These are phyloP conservation scores for Acanthamoeba divionensis DNA, from an alignment of 208 protist genomes.

Conservation along the genomic window DNA sequence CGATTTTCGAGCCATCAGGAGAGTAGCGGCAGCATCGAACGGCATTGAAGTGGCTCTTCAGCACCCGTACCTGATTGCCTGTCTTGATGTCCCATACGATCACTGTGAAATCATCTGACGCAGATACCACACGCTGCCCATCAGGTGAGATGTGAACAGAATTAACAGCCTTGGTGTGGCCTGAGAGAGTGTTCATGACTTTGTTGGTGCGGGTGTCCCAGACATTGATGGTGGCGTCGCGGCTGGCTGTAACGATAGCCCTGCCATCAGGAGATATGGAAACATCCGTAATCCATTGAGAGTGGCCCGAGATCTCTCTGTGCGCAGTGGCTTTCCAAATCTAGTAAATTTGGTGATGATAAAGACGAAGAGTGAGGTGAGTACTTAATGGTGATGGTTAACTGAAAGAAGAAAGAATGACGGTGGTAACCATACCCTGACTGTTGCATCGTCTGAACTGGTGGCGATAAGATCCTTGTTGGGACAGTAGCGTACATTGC, in stretches of 20 bases:
- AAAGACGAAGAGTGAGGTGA: background rate
- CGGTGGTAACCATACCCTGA: slow-evolving; percentile 2
- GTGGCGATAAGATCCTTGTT: slow-evolving; percentile 31
- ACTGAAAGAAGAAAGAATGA: no score
- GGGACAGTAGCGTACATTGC: slow-evolving; percentile 17
- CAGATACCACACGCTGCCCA: background rate
- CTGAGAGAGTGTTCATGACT: background rate
- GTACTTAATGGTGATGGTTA: no score
- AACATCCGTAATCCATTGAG: slow-evolving; percentile 25
- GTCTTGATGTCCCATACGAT: background rate
- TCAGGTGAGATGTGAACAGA: slow-evolving; percentile 17
- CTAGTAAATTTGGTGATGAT: background rate
- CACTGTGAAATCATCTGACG: slow-evolving; percentile 26
- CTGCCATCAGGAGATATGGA: background rate
- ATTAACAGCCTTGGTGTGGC: slow-evolving; percentile 18
- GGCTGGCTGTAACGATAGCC: background rate
- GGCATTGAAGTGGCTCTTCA: background rate
- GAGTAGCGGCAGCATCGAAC: background rate
- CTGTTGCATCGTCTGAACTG: slow-evolving; percentile 48
- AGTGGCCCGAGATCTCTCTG: slow-evolving; percentile 10
- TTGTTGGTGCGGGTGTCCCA: slow-evolving; percentile 5
- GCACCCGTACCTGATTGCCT: background rate
- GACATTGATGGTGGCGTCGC: slow-evolving; percentile 42
- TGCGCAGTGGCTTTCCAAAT: slow-evolving; percentile 7
- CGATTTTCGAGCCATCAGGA: background rate